These are phyloP conservation scores for Neofusicoccum cordaticola DNA, from an alignment of 2,329 filamentous ascomycete species.

Conservation along the genomic window DNA sequence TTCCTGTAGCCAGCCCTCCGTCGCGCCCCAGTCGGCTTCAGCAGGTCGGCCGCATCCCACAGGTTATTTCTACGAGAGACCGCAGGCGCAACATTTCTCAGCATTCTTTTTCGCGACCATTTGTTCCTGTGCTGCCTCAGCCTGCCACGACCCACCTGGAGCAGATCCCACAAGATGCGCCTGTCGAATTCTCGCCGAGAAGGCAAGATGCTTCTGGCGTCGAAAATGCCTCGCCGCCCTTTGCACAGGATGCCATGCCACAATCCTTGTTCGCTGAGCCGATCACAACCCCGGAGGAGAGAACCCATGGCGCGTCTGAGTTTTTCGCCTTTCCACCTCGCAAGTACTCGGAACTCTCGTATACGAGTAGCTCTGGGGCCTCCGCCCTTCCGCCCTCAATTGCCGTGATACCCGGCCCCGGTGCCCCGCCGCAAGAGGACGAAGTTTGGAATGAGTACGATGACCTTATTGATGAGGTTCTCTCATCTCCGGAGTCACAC, in stretches of 20 bases:
- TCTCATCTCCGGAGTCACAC: constrained; percentile 25
- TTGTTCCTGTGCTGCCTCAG: constrained; percentile 50
- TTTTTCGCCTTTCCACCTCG: constrained; percentile 73
- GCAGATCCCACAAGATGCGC: background rate
- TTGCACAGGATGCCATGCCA: background rate
- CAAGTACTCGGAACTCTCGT: constrained; percentile 67
- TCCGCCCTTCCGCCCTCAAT: constrained; percentile 61
- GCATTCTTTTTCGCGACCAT: constrained; percentile 83
- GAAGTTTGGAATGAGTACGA: constrained; percentile 95
- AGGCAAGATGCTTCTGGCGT: background rate
- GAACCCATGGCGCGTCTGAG: constrained; percentile 44
- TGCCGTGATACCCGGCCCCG: constrained; percentile 62
- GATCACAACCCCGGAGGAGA: background rate
- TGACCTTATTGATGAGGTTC: constrained; percentile 74
- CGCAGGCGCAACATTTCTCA: constrained; percentile 65
- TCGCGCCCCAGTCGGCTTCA: constrained; percentile 63
- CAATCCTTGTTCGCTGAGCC: background rate
- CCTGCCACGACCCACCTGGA: constrained; percentile 22
- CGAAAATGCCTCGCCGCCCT: background rate
- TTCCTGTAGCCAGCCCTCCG: background rate
- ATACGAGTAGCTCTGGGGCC: constrained; percentile 64
- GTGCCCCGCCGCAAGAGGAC: constrained; percentile 68
- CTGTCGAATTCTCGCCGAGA: background rate
- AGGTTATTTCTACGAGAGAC: constrained; percentile 66
- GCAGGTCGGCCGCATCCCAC: constrained; percentile 82